Base-by-base conservation (phyloP, 2,329 filamentous ascomycete species). In the Trichoderma aggressivum region DNA sequence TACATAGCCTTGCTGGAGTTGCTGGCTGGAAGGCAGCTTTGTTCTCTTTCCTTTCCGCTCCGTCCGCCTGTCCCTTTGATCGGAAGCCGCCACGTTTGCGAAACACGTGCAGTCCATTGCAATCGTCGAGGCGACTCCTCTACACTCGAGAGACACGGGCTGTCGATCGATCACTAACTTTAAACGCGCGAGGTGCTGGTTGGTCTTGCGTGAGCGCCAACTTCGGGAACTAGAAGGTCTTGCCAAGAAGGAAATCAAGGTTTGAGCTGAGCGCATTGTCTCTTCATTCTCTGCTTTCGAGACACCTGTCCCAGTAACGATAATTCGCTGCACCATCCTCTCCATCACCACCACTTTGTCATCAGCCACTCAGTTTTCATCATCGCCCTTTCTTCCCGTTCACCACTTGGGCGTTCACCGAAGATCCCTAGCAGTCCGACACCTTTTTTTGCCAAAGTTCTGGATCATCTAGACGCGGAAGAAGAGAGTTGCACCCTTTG, bases 241-340 rank as follows among this genome's bases (percentile, higher is more conserved):
- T 58, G 71, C 67, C 55, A 66, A 39, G 43, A 56, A 26, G 56
- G 65, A 50, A 53, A 50, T 28, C 55, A 71, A 72, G 81, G 80
- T 82, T 81, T 78, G 78, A 81, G 78, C 78, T 78, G 76, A 78
- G 77, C 76, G 80, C 78, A 77, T 79, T 76, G 78, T 81, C 78
- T 79, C 67, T 79, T 77, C 77, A 66, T 78, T 80, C 76, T 78
- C 77, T 81, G 78, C 77, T 78, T 78, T 76, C 77, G 77, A 79
- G 77, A 80, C 75, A 80, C 77, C 75, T 76, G 77, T 78, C 76
- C 77, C 78, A 80, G 75, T 76, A 77, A 74, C 79, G 80, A 78
- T 69, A 61, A 12, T 2, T 81, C 78, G 80, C 79, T 81, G 78
- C 80, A 81, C 78, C 75, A 78, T 73, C 77, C 77, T 77, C 76